These are phyloP conservation scores for Naumovozyma dairenensis DNA, from an alignment of 805 yeast species.

Conservation along the genomic window DNA sequence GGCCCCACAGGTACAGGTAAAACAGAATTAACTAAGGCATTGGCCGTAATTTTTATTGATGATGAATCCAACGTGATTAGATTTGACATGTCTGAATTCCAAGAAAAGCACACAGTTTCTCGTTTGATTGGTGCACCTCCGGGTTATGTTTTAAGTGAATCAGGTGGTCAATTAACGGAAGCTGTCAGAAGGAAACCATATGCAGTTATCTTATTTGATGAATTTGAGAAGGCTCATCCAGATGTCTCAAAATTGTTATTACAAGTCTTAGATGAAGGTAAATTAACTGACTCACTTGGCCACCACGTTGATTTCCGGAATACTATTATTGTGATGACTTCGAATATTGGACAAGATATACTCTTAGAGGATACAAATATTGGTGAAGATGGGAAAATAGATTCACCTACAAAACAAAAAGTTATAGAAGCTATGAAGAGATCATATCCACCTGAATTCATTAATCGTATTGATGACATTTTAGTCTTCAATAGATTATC, in stretches of 20 bases:
- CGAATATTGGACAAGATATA: slow-evolving; percentile 91
- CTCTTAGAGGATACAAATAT: slow-evolving; percentile 51
- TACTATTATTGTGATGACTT: slow-evolving; percentile 92
- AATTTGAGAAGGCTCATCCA: slow-evolving; percentile 93
- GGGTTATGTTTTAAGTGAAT: slow-evolving; percentile 91
- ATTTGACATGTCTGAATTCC: slow-evolving; percentile 97
- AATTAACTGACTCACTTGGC: slow-evolving; percentile 90
- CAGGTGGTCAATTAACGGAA: slow-evolving; percentile 91
- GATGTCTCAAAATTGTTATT: slow-evolving; percentile 84
- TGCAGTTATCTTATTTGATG: slow-evolving; percentile 86
- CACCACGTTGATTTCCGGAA: slow-evolving; percentile 89
- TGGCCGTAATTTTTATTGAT: slow-evolving; percentile 87
- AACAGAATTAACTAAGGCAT: slow-evolving; percentile 86
- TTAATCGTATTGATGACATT: slow-evolving; percentile 91
- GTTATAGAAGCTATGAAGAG: slow-evolving; percentile 62
- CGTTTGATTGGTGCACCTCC: slow-evolving; percentile 97
- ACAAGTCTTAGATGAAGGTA: slow-evolving; percentile 93
- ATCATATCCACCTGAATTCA: slow-evolving; percentile 87
- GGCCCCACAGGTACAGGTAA: slow-evolving; percentile 99
- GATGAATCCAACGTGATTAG: slow-evolving; percentile 79
- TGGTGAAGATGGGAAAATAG: slow-evolving; percentile 51
- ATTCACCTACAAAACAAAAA: slow-evolving; percentile 40
- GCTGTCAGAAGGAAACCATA: slow-evolving; percentile 94
- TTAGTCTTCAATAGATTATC: slow-evolving; percentile 86
- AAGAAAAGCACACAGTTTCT: slow-evolving; percentile 85